Evolutionary conservation across 2,329 filamentous ascomycete genomes (phyloP).

Genomic region (Escovopsis weberi): DNA sequence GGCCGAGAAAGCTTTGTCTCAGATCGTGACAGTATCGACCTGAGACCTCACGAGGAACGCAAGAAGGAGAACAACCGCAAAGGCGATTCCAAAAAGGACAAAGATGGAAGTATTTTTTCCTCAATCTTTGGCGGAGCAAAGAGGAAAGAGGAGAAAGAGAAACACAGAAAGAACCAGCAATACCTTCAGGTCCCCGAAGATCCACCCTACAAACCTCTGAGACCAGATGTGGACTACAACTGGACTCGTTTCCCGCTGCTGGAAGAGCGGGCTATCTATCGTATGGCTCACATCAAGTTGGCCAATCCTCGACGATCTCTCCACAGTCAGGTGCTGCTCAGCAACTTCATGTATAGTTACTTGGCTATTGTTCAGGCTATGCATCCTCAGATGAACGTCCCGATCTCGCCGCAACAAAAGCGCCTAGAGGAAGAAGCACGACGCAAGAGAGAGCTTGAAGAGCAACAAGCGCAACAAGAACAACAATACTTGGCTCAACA

Average conservation of each 20-base stretch:
- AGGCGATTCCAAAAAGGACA: slow-evolving; percentile 73
- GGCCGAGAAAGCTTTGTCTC: slow-evolving; percentile 73
- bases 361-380: slow-evolving; percentile 97
- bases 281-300: slow-evolving; percentile 97
- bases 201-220: slow-evolving; percentile 53
- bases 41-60: slow-evolving; percentile 63
- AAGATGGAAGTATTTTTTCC: slow-evolving; percentile 84
- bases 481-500: slow-evolving; percentile 34
- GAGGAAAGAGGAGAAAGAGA: slow-evolving; percentile 70
- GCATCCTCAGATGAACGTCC: slow-evolving; percentile 89
- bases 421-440: slow-evolving; percentile 40
- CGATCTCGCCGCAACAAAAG: slow-evolving; percentile 64
- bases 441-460: slow-evolving; percentile 37
- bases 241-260: slow-evolving; percentile 93
- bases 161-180: slow-evolving; percentile 57
- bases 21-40: slow-evolving; percentile 60
- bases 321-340: slow-evolving; percentile 87
- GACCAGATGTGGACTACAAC: slow-evolving; percentile 84
- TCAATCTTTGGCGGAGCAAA: slow-evolving; percentile 84
- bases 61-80: slow-evolving; percentile 70
- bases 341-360: slow-evolving; percentile 99
- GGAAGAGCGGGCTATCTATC: slow-evolving; percentile 92
- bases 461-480: slow-evolving; percentile 34
- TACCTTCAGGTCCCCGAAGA: slow-evolving; percentile 70
- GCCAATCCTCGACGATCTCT: slow-evolving; percentile 89